Conservation (phyloP, 805 yeast species). For the Kodamaea fukazawae region DNA sequence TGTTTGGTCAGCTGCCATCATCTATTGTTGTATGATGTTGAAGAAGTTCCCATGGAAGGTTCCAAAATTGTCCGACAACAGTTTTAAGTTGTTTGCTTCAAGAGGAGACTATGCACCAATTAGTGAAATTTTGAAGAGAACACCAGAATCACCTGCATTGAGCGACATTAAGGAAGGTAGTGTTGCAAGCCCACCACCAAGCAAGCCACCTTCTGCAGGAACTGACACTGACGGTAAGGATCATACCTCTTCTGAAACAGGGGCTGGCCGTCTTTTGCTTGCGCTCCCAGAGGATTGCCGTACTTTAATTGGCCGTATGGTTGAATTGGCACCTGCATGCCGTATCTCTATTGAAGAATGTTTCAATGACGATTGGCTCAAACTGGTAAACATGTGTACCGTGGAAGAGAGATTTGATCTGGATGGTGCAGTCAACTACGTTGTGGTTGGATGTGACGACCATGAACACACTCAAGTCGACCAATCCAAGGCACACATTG, state of each 20-base stretch:
- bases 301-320: conserved; percentile 69
- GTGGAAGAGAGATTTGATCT: conserved; percentile 43
- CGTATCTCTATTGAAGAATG: conserved; percentile 79
- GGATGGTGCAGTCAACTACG: conserved; percentile 36
- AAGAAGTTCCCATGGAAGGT: conserved; percentile 95
- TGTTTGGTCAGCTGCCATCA: conserved; percentile 89
- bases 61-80: conserved; percentile 75
- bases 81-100: conserved; percentile 79
- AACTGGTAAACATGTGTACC: conserved; percentile 66
- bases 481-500: conserved; percentile 93
- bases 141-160: conserved; percentile 38
- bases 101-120: conserved; percentile 63
- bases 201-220: conserved; percentile 15
- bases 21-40: conserved; percentile 87
- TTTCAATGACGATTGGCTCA: conserved; percentile 69
- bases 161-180: conserved; percentile 15
- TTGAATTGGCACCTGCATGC: conserved; percentile 81
- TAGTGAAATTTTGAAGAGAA: conserved; percentile 55
- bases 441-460: conserved; percentile 45
- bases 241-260: conserved; percentile 65
- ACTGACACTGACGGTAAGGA: conserved; percentile 31
- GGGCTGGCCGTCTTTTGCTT: conserved; percentile 66
- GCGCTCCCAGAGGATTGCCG: conserved; percentile 73
- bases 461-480: conserved; percentile 89
- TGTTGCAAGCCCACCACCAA: conserved; percentile 7